Conservation (phyloP, 2,329 filamentous ascomycete species). For the Talaromyces piceae region DNA sequence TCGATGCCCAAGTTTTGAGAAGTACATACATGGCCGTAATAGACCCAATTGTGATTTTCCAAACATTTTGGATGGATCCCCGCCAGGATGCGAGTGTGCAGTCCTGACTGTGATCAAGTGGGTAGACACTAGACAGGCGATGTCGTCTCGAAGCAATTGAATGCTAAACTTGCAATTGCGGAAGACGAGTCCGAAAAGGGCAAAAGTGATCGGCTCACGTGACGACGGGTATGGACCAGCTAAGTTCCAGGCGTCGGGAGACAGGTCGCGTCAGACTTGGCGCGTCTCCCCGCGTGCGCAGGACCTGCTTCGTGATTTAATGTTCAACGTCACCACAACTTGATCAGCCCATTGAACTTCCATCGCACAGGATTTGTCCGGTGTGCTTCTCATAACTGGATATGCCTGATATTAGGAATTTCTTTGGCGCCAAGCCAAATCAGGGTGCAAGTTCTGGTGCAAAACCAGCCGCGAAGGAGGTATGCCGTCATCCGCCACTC, state of each 20-base stretch:
- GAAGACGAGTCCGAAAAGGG: slow-evolving; percentile 6
- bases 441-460: slow-evolving; percentile 44
- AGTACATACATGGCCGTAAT: slow-evolving; percentile 27
- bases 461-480: slow-evolving; percentile 38
- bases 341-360: neutral
- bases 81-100: neutral
- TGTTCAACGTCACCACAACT: neutral
- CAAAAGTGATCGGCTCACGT: slow-evolving; percentile 12
- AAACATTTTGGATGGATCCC: slow-evolving; percentile 21
- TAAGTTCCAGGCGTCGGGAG: neutral
- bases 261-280: slow-evolving; percentile 16
- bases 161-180: slow-evolving; percentile 2
- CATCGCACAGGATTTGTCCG: neutral
- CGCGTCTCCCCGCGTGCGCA: slow-evolving; percentile 20
- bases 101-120: neutral
- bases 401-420: slow-evolving; percentile 89
- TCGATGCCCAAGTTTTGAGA: neutral
- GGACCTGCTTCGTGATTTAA: neutral
- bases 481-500: slow-evolving; percentile 12
- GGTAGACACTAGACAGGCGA: neutral
- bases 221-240: neutral
- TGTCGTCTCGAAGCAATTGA: neutral
- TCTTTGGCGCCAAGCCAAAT: slow-evolving; percentile 73
- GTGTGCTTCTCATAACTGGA: neutral
- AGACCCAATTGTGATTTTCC: slow-evolving; percentile 28